These are phyloP conservation scores for Boletus semigastroideus DNA, from an alignment of 1,284 basidiomycete species.

Conservation along the genomic window DNA sequence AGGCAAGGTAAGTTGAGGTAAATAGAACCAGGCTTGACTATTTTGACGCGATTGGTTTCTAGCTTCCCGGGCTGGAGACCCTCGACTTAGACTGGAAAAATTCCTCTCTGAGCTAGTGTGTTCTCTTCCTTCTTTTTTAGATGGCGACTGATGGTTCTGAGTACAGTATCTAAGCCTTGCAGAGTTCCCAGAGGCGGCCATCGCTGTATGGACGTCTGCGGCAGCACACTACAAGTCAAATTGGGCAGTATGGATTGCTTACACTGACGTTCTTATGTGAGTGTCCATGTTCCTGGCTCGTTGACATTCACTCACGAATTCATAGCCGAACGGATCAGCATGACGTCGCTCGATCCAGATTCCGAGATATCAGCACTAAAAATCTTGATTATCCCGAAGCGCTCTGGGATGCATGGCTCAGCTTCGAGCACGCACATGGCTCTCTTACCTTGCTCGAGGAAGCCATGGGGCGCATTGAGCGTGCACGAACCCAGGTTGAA, in stretches of 20 bases:
- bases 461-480: conserved; percentile 67
- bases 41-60: conserved; percentile 5
- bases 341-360: conserved; percentile 63
- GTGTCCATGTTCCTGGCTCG: conserved; percentile 24
- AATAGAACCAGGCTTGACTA: neutral
- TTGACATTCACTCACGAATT: neutral
- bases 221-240: conserved; percentile 66
- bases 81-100: conserved; percentile 75
- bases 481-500: conserved; percentile 62
- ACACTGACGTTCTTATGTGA: conserved; percentile 67
- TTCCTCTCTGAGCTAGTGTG: conserved; percentile 73
- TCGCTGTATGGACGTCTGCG: conserved; percentile 62
- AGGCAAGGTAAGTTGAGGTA: conserved; percentile 46
- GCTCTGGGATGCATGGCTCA: conserved; percentile 84
- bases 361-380: conserved; percentile 62
- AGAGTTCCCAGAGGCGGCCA: conserved; percentile 50
- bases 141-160: conserved; percentile 3
- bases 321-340: conserved; percentile 56
- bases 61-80: conserved; percentile 52
- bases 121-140: conserved; percentile 12
- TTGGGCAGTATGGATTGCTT: conserved; percentile 68
- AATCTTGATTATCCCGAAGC: conserved; percentile 91
- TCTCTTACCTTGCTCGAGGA: conserved; percentile 66
- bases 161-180: conserved; percentile 48
- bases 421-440: conserved; percentile 86